Conservation (phyloP, 2,329 filamentous ascomycete genomes). For the Ascochyta rabiei region DNA sequence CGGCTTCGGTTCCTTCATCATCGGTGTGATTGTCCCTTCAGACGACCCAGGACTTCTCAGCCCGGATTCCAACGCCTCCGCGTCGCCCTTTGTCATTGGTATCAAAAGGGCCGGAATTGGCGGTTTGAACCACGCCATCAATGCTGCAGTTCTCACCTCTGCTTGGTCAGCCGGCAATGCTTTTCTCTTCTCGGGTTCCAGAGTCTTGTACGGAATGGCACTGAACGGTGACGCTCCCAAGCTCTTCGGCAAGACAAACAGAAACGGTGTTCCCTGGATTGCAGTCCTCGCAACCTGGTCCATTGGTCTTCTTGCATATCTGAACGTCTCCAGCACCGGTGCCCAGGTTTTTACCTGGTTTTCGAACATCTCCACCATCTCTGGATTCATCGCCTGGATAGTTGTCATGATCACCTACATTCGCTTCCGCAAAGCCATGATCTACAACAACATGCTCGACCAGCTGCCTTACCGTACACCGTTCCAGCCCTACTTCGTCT, state of each 20-base stretch:
- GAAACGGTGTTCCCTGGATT: slow-evolving; percentile 50
- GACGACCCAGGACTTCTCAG: slow-evolving; percentile 56
- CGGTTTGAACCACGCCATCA: slow-evolving; percentile 73
- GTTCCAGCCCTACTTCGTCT: slow-evolving; percentile 62
- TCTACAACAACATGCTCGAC: slow-evolving; percentile 62
- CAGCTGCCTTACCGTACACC: slow-evolving; percentile 57
- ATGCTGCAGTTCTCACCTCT: slow-evolving; percentile 75
- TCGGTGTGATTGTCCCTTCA: slow-evolving; percentile 65
- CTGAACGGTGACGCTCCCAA: slow-evolving; percentile 59
- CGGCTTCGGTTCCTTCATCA: slow-evolving; percentile 57
- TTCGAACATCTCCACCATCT: slow-evolving; percentile 69
- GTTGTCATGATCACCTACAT: slow-evolving; percentile 64
- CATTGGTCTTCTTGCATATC: slow-evolving; percentile 56
- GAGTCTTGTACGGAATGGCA: slow-evolving; percentile 57
- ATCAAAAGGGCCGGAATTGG: slow-evolving; percentile 70
- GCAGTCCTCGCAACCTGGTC: slow-evolving; percentile 48
- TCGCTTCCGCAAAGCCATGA: slow-evolving; percentile 58
- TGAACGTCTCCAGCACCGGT: slow-evolving; percentile 56
- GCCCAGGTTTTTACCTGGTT: slow-evolving; percentile 69
- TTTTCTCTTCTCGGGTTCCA: slow-evolving; percentile 62
- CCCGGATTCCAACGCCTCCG: slow-evolving; percentile 39
- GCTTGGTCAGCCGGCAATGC: slow-evolving; percentile 75
- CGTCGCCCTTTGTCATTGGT: slow-evolving; percentile 65
- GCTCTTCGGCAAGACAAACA: slow-evolving; percentile 56
- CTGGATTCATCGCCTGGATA: slow-evolving; percentile 62